Percentiles rank a stretch among this genome's conserved stretches.
phyloP scores from a whole-genome alignment of 1,139 yeast species.

The Nematodospora anomalae region DNA sequence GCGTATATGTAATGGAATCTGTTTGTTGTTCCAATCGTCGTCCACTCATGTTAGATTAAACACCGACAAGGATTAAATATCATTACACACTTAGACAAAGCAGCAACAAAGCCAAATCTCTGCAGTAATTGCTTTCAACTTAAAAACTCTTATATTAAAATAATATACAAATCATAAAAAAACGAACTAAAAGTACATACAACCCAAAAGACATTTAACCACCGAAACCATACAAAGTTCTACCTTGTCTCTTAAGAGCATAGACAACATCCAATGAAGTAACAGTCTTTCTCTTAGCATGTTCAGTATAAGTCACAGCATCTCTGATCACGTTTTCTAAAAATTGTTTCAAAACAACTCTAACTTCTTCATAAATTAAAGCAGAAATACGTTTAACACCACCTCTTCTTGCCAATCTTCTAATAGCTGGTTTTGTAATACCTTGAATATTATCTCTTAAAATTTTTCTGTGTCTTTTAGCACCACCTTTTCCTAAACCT shows the following conservation, averaged over 20 bases:
- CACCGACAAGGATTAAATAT: too few relatives aligned
- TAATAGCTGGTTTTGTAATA: slow-evolving; percentile 99
- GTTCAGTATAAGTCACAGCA: slow-evolving; percentile 98
- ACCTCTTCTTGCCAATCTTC: slow-evolving; percentile 99
- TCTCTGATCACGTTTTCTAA: slow-evolving; percentile 97
- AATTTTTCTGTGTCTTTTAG: slow-evolving; percentile 99
- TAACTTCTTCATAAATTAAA: slow-evolving; percentile 97
- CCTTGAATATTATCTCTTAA: slow-evolving; percentile 99
- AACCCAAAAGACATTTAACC: slow-evolving; percentile 53
- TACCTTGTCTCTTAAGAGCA: slow-evolving; percentile 99
- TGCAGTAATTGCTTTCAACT: too few relatives aligned
- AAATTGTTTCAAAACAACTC: slow-evolving; percentile 94
- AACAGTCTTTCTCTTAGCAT: slow-evolving; percentile 99
- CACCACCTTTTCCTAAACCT: slow-evolving; percentile 99
- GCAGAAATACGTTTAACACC: slow-evolving; percentile 99
- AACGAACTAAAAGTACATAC: background rate
- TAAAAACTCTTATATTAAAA: background rate
- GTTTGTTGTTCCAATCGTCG: too few relatives aligned
- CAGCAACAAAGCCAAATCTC: too few relatives aligned
- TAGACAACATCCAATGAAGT: slow-evolving; percentile 98
- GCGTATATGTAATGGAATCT: too few relatives aligned
- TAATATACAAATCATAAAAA: slow-evolving; percentile 1
- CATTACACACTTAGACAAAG: too few relatives aligned
- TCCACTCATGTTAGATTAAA: too few relatives aligned
- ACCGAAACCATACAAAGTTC: slow-evolving; percentile 99